Base-by-base conservation (phyloP, 495 filamentous ascomycete genomes). In the Xylaria longipes region DNA sequence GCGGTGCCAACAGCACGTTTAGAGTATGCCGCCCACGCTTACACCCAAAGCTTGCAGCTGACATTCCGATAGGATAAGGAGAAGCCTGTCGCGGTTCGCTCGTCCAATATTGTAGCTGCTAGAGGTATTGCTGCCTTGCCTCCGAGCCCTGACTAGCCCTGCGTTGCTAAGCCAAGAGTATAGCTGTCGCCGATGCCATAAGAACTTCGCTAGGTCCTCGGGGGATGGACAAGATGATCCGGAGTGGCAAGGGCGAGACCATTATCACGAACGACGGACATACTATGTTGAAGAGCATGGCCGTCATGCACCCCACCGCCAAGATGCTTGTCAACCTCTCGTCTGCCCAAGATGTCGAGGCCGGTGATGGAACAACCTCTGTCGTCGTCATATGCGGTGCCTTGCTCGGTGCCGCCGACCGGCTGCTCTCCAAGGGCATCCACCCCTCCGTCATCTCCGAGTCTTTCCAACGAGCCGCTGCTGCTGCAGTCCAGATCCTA, bases 261-360 rank as follows among this genome's bases (percentile, higher is more conserved):
- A 95, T 98, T 77, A 99, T 99, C 82, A 98, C 95, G 75, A 99
- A 99, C 85, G 96, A 99, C 83, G 96, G 96, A 81, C 97, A 96
- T 84, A 99, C 96, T 46, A 98, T 98, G 94, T 84, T 99, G 78
- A 96, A 91, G 82, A 93, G 94, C 86, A 98, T 99, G 96, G 92
- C 93, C 74, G 97, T 99, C 64, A 93, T 98, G 94, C 96, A 99
- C 81, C 96, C 96, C 46, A 95, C 96, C 68, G 96, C 96, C 52
- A 96, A 97, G 85, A 99, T 99, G 96, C 90, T 99, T 66, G 96
- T 99, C 74, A 94, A 99, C 79, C 89, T 99, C 63, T 95, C 94
- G 76, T 93, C 95, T 72, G 96, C 96, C 73, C 96, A 99, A 81
- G 96, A 99, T 87, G 93, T 99, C 71, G 96, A 99, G 81, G 96